phyloP scores from a whole-genome alignment of 2,329 filamentous ascomycete genomes.

The Epichloe glyceriae region DNA sequence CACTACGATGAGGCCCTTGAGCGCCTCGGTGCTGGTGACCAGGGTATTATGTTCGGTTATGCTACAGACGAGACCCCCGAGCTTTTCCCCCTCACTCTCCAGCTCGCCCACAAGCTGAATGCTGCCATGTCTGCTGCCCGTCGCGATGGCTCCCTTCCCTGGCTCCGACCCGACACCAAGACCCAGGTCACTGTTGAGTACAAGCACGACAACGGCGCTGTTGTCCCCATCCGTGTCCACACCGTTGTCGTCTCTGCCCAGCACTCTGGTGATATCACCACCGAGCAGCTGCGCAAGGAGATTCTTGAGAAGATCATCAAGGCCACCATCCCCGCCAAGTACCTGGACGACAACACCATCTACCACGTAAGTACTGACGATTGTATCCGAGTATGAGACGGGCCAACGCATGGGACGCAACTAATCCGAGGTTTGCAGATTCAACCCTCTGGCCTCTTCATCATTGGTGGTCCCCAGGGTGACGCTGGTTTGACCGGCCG shows the following conservation, averaged over 20 bases:
- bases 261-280: conserved; percentile 78
- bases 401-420: not conserved
- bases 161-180: conserved; percentile 98
- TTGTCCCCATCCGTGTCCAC: conserved; percentile 84
- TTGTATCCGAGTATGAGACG: not conserved
- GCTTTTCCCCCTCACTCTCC: conserved; percentile 84
- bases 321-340: conserved; percentile 82
- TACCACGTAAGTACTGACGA: conserved; percentile 61
- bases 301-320: conserved; percentile 97
- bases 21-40: conserved; percentile 96
- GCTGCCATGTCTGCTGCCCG: conserved; percentile 83
- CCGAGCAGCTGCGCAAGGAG: conserved; percentile 85
- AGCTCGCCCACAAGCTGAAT: conserved; percentile 95
- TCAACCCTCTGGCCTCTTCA: conserved; percentile 95
- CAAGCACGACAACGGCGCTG: conserved; percentile 87
- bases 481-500: conserved; percentile 96
- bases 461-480: conserved; percentile 98
- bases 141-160: conserved; percentile 74
- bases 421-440: conserved; percentile 35
- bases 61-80: conserved; percentile 98
- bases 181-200: conserved; percentile 99
- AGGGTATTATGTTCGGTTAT: conserved; percentile 99
- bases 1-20: conserved; percentile 96
- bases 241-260: conserved; percentile 95
- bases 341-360: conserved; percentile 83